phyloP scores from a whole-genome alignment of 2,329 filamentous ascomycete species.

The Cordyceps tenuipes region DNA sequence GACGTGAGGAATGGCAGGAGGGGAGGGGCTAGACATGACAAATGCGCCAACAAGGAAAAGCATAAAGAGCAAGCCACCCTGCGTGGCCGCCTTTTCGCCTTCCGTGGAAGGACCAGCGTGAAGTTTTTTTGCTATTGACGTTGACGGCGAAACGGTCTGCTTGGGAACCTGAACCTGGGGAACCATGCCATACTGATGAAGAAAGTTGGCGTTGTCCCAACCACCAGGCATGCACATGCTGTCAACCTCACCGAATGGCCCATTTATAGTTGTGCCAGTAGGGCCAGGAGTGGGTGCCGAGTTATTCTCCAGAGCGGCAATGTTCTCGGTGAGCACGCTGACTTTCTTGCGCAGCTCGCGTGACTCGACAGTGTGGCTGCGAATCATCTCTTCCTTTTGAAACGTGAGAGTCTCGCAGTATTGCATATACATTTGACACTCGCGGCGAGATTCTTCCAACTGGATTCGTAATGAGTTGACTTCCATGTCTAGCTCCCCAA shows the following conservation, averaged over 20 bases:
- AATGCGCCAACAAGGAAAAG: slow-evolving; percentile 94
- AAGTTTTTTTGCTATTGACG: slow-evolving; percentile 45
- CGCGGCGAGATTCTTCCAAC: slow-evolving; percentile 61
- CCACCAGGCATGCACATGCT: slow-evolving; percentile 70
- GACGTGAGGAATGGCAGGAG: slow-evolving; percentile 65
- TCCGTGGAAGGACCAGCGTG: slow-evolving; percentile 26
- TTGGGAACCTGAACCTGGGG: slow-evolving; percentile 48
- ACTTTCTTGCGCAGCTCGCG: slow-evolving; percentile 90
- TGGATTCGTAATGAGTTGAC: slow-evolving; percentile 59
- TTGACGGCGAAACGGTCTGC: slow-evolving; percentile 47
- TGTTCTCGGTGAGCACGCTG: slow-evolving; percentile 65
- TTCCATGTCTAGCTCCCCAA: slow-evolving; percentile 72
- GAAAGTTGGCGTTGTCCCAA: slow-evolving; percentile 71
- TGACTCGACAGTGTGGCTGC: slow-evolving; percentile 80
- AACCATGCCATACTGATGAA: slow-evolving; percentile 61
- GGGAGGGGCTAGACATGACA: slow-evolving; percentile 76
- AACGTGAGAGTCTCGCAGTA: slow-evolving; percentile 69
- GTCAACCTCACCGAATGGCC: slow-evolving; percentile 74
- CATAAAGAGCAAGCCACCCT: slow-evolving; percentile 83
- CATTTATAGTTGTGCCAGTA: slow-evolving; percentile 55
- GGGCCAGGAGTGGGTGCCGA: slow-evolving; percentile 33
- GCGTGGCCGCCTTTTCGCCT: slow-evolving; percentile 58
- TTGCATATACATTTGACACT: slow-evolving; percentile 66
- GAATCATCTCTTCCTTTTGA: slow-evolving; percentile 89
- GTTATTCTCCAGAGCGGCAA: slow-evolving; percentile 59